Evolutionary conservation across 768 basidiomycete genomes (phyloP).

Genomic region (Serendipita sp.): DNA sequence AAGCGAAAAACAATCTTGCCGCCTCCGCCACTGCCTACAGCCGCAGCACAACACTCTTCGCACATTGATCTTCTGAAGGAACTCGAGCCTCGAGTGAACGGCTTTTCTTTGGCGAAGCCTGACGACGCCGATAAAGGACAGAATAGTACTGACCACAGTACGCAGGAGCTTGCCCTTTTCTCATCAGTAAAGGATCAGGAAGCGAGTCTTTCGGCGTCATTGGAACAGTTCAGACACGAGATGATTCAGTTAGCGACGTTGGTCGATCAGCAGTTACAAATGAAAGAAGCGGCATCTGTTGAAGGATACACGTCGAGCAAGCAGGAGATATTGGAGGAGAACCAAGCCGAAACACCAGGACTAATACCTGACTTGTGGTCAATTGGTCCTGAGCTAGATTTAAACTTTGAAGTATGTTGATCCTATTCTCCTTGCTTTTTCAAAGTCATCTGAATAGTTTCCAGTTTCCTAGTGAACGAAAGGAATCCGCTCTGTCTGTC

Average conservation of each 20-base stretch:
- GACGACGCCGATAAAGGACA: background rate
- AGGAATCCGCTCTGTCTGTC: too few species aligned
- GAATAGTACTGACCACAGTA: background rate
- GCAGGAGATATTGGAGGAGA: background rate
- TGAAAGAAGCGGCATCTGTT: background rate
- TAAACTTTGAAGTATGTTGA: too few species aligned
- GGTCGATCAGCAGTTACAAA: background rate
- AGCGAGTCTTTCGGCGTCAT: background rate
- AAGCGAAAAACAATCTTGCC: background rate
- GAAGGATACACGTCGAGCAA: background rate
- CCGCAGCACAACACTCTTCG: background rate
- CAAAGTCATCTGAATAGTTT: too few species aligned
- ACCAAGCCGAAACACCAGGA: background rate
- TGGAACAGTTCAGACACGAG: background rate
- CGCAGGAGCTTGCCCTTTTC: background rate
- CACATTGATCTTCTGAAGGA: too few species aligned
- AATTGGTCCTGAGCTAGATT: too few species aligned
- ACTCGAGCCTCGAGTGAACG: too few species aligned
- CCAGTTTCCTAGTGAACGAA: too few species aligned
- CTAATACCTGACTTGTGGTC: too few species aligned
- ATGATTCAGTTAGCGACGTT: background rate
- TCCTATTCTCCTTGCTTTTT: too few species aligned
- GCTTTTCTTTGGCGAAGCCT: too few species aligned
- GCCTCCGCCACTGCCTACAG: background rate
- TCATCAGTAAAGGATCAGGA: background rate